A percentile compares a stretch with the other conserved stretches of the same genome.
Conservation (phyloP, 2,329 filamentous ascomycete species). For the Ophiostoma sp. region DNA sequence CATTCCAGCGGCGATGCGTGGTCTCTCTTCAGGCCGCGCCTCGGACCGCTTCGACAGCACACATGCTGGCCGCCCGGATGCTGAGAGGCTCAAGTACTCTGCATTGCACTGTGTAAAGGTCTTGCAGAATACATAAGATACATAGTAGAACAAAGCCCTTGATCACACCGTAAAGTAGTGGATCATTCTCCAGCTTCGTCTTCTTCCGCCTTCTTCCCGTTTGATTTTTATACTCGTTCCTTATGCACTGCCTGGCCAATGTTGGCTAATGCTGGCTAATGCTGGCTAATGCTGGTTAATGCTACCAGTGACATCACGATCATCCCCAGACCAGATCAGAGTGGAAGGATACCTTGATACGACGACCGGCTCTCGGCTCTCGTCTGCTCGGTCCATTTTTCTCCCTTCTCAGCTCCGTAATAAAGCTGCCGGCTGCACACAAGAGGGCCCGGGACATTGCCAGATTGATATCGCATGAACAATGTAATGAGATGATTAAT, state of each 20-base stretch:
- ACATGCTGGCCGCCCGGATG: too few relatives aligned
- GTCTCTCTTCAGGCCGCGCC: not conserved
- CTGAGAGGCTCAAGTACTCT: too few relatives aligned
- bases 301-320: constrained; percentile 23
- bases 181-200: not conserved
- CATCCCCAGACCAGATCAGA: not conserved
- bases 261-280: too few relatives aligned
- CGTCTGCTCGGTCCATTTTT: not conserved
- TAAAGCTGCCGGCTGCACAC: not conserved
- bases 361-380: not conserved
- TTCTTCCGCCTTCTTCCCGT: not conserved
- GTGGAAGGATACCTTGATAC: not conserved
- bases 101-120: too few relatives aligned
- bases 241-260: not conserved
- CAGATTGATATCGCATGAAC: constrained; percentile 2
- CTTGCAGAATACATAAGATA: too few relatives aligned
- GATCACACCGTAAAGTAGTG: constrained; percentile 9
- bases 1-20: constrained; percentile 1
- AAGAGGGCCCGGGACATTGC: constrained; percentile 5
- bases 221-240: constrained; percentile 15
- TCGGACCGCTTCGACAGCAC: not conserved
- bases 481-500: not conserved
- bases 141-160: too few relatives aligned
- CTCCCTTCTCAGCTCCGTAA: not conserved
- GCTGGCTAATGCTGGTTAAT: not conserved